Base-by-base conservation (phyloP, 768 basidiomycete species). In the Tephrocybe sp. region DNA sequence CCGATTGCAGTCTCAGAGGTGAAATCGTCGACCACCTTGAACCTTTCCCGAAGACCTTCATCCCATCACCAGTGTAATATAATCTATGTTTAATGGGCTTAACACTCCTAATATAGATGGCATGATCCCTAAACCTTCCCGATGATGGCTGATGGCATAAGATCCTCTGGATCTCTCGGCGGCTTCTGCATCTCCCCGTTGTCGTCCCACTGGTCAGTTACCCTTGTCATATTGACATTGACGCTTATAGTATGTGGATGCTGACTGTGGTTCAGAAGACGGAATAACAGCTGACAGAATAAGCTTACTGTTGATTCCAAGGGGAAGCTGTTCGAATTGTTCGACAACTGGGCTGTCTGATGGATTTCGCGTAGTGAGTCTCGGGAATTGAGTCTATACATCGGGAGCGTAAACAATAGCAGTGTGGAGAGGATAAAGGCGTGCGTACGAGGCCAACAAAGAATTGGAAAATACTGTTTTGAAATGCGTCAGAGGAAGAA, bases 381-480 rank as follows among this genome's bases (percentile, higher is more conserved):
- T 39, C 51, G 44, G 9, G 51, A 35, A 28, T 52, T 52, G n/a
- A 52, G 51, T n/a, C 51, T 52, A n/a, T n/a, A n/a, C n/a, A 37
- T 12, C 6, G 3, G 36, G 16, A 3, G 9, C 4, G 21, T 7
- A 19, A 7, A 19, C 18, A 12, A 18, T 9, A 37, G 18, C n/a
- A 19, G 9, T 46, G 25, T 22, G 3, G 16, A n/a, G 21, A 43
- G 27, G 11, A n/a, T n/a, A n/a, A n/a, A n/a, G n/a, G n/a, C n/a
- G n/a, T 3, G 16, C 55, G 13, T 46, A 56, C 55, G 51, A 52
- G 11, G 55, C 51, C 47, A 56, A 30, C 28, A 56, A 38, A 15
- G 55, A 56, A 30, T 56, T 53, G 9, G 55, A 44, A 24, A 55
- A 53, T 4, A 56, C 55, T 53, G 26, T 13, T n/a, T 6, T 7